Conservation (phyloP, 495 filamentous ascomycete genomes). For the Hypoxylon trugodes region DNA sequence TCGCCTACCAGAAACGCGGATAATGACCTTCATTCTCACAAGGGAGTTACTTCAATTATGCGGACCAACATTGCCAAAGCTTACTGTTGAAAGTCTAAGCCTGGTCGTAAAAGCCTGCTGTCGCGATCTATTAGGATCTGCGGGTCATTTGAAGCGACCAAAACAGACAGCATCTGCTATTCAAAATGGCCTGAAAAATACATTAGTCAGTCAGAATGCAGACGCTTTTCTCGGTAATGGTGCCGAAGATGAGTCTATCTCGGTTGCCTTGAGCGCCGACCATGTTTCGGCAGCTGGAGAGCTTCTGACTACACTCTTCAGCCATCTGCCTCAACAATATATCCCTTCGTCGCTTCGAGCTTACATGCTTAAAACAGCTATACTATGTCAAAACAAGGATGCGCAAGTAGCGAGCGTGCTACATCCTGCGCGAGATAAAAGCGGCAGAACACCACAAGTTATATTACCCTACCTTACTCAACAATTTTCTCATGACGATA, state of each 20-base stretch:
- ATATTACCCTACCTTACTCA: slow-evolving; percentile 79
- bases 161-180: slow-evolving; percentile 35
- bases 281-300: slow-evolving; percentile 57
- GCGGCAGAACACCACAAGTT: slow-evolving; percentile 67
- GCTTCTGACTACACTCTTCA: slow-evolving; percentile 70
- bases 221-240: slow-evolving; percentile 48
- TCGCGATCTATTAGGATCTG: slow-evolving; percentile 65
- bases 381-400: slow-evolving; percentile 69
- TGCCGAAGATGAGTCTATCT: slow-evolving; percentile 48
- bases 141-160: slow-evolving; percentile 46
- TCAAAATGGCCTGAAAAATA: slow-evolving; percentile 40
- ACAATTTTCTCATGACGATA: slow-evolving; percentile 64
- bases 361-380: slow-evolving; percentile 79
- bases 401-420: slow-evolving; percentile 82
- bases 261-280: slow-evolving; percentile 41
- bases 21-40: slow-evolving; percentile 65
- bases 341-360: slow-evolving; percentile 70
- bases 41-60: slow-evolving; percentile 63
- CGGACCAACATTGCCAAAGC: slow-evolving; percentile 70
- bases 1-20: slow-evolving; percentile 64
- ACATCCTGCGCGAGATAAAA: slow-evolving; percentile 70
- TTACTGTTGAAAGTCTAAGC: slow-evolving; percentile 64
- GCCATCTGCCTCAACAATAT: slow-evolving; percentile 66
- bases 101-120: slow-evolving; percentile 69
- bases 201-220: slow-evolving; percentile 49